Evolutionary conservation across 192 early-diverging fungal species (phyloP), one percentile per base, ranked within the genome.

Genomic region (Coemansia sp.): DNA sequence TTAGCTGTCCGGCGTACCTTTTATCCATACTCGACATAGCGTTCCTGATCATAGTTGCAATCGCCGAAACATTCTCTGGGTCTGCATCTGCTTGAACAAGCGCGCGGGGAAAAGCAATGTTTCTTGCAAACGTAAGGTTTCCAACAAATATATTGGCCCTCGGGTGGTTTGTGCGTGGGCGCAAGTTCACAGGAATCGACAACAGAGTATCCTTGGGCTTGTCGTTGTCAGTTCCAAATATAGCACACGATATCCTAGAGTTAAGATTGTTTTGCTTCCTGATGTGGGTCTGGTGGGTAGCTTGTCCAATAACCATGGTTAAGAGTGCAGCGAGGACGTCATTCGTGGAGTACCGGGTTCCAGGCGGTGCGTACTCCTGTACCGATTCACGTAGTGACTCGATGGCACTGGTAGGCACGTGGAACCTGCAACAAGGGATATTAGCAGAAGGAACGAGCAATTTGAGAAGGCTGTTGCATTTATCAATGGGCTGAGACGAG

Each of bases 401-500:
- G 1, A 52, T 22, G 5, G 49, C 49, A 11, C 13, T 20, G 23
- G 9, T 25, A 9, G 49, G 13, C 23, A 52, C 23, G 20, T 22
- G 9, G 23, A 25, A 52, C 1, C 49, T 52, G 19, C 22, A 52
- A 22, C 49, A 52, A 25, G 13, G 7, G 13, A 25, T 9, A 5
- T 52, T 9, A 11, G 8, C 23, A 15, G 49, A 7, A 23, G 5
- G 20, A 25, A 2, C 19, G 8, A 15, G 10, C 9, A 4, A 9
- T n/a, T 19, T 19, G 1, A 64, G 20, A 2, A 63, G 0, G 10
- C 3, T 8, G 0, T 48, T 61, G 0, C 71, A 61, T 0, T 36
- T 25, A 8, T 54, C 56, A 9, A 61, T 55, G 3, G 71, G 63
- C 14, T 64, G 20, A 48, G 45, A 46, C 4, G 66, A 41, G n/a